Conservation (phyloP, 805 yeast genomes). For the Candida xiaguanensis region DNA sequence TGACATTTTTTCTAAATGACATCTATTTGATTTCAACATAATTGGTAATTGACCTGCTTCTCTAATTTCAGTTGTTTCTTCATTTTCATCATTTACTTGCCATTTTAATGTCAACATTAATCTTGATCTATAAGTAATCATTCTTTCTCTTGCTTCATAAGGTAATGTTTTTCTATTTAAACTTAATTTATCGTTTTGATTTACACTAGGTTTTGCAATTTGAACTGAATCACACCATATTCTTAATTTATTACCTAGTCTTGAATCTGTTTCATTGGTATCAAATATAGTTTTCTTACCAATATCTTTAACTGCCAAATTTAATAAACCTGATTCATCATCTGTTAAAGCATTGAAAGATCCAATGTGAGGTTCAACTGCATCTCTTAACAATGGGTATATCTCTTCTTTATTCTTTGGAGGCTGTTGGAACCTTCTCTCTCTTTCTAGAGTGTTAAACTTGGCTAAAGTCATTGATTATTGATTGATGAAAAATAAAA, state of each 20-base stretch:
- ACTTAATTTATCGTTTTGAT: conserved; percentile 67
- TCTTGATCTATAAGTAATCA: conserved; percentile 76
- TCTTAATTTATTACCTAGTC: conserved; percentile 79
- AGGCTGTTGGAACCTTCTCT: conserved; percentile 79
- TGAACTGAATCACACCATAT: conserved; percentile 89
- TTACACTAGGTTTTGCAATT: conserved; percentile 77
- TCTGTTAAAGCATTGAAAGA: conserved; percentile 94
- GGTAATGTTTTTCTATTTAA: conserved; percentile 79
- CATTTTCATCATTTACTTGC: conserved; percentile 87
- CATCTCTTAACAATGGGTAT: conserved; percentile 79
- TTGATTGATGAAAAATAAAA: neutral
- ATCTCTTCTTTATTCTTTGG: conserved; percentile 75
- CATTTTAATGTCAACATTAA: conserved; percentile 76
- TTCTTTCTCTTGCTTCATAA: conserved; percentile 80
- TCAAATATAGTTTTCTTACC: conserved; percentile 86
- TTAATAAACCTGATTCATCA: conserved; percentile 74
- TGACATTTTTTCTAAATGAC: conserved; percentile 80
- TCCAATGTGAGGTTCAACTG: conserved; percentile 92
- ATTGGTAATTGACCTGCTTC: conserved; percentile 90
- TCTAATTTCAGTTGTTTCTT: conserved; percentile 78
- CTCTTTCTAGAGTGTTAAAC: conserved; percentile 84
- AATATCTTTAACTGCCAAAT: conserved; percentile 82
- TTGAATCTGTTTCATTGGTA: conserved; percentile 52
- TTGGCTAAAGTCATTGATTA: conserved; percentile 44
- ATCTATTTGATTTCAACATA: conserved; percentile 87